Percentiles rank a stretch among this genome's conserved stretches.
Evolutionary conservation across 805 yeast species (phyloP).

Genomic region (Schizosaccharomyces japonicus): DNA sequence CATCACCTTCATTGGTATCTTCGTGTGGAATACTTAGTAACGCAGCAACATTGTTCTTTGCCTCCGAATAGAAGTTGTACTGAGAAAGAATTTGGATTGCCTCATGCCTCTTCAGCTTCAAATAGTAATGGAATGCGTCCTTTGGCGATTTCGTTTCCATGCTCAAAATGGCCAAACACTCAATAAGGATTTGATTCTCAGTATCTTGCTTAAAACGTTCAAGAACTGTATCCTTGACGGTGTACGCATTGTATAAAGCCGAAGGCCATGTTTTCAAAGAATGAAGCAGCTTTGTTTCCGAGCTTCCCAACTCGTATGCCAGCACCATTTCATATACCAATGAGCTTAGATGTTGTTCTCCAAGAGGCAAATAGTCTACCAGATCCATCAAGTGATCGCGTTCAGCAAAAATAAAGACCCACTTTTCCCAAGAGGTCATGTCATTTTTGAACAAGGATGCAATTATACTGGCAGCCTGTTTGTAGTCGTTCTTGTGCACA

Average conservation of each 20-base stretch:
- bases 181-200: conserved; percentile 8
- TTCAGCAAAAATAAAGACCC: conserved; percentile 31
- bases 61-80: conserved; percentile 26
- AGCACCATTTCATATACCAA: conserved; percentile 27
- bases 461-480: conserved; percentile 29
- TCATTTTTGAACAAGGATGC: conserved; percentile 17
- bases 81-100: conserved; percentile 34
- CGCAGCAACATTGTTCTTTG: not conserved
- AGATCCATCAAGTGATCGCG: conserved; percentile 24
- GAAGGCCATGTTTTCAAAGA: conserved; percentile 35
- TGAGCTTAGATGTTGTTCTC: conserved; percentile 17
- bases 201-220: conserved; percentile 18
- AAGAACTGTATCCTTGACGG: conserved; percentile 26
- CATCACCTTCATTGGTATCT: not conserved
- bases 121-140: conserved; percentile 40
- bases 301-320: conserved; percentile 21
- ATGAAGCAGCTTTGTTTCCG: conserved; percentile 20
- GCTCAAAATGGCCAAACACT: conserved; percentile 22
- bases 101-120: conserved; percentile 29
- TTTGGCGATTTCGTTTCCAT: conserved; percentile 32
- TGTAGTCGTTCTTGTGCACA: conserved; percentile 26
- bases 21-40: not conserved
- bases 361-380: conserved; percentile 35
- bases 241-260: conserved; percentile 25
- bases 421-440: conserved; percentile 35